Evolutionary conservation across 805 yeast genomes (phyloP), one percentile per base, ranked within the genome.

Genomic region (Cyberlindnera euphorbiiphila): DNA sequence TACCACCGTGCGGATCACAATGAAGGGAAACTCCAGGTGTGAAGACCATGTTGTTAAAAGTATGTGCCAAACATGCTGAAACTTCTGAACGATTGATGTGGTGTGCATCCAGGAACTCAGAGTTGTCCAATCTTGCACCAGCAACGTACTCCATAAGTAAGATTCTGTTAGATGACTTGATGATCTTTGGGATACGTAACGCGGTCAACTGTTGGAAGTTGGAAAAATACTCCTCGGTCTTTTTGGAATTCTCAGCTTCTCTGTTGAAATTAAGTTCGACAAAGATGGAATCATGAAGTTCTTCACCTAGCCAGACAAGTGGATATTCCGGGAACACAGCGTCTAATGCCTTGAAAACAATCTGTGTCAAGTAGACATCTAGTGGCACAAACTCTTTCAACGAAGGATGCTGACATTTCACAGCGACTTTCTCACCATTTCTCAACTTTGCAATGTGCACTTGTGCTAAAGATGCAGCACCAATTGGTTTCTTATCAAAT

Each of bases 1-100:
- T 93, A 0, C 99, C 99, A 9, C 95, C 96, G 59, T 93, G 99
- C 1, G 98, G 98, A 59, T 93, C 99, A 64, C 98, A 93, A 59
- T 93, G 99, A 29, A 93, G 74, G 1, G 91, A 86, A 16, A 87
- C 95, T 19, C 78, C 81, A 1, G 96, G 95, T 2, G 94, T 82
- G 65, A 93, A 93, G 27, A 93, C 87, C 99, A 93, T 93, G 54
- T 78, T 81, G 65, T 91, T 86, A 68, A 93, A 93, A 20, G 87
- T 80, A 51, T 91, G 96, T 0, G 96, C 78, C 25, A 93, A 68
- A 57, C 97, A 91, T 6, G 81, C 65, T 3, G 94, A 81, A 8
- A 93, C 95, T 45, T 85, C 84, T 1, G 81, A 74, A 17, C 94
- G 66, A 15, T 85, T 76, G 32, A 93, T 86, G 25, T 72, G 52